Base-by-base conservation (phyloP, 768 basidiomycete genomes). In the Dictyophora rubrovolvata region DNA sequence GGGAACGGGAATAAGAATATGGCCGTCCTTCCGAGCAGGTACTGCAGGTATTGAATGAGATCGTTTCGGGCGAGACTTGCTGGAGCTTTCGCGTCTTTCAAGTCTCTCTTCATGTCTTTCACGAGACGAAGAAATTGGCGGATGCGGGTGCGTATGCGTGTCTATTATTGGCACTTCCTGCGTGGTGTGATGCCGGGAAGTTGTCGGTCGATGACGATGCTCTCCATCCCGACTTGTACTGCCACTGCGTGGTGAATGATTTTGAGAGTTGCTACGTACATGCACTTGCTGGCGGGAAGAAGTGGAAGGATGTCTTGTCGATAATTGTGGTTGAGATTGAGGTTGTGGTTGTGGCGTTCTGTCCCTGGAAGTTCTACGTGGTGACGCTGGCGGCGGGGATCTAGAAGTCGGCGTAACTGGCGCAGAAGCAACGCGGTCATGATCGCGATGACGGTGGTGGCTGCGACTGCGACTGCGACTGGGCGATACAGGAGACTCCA, bases 1-100 rank as follows among this genome's bases (percentile, higher is more conserved):
- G 14, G 57, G 57, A 49, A 59, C 57, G 9, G 57, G 57, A 37
- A 59, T 59, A 17, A 59, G 36, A 18, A 59, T 48, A 37, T 59
- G 57, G 22, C 46, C 14, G 16, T 20, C 22, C 21, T 47, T 47
- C 33, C 23, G 35, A 18, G 22, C n/a, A 2, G n/a, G 50, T 10
- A 17, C 9, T 28, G 14, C 42, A n/a, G 42, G 42, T 9, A 9
- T 42, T 42, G 42, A 42, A 42, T 42, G 42, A 12, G 42, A 42
- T 42, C 42, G 42, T 42, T 42, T 42, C 10, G 42, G 42, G n/a
- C 42, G 42, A n/a, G 42, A 42, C n/a, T n/a, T 42, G n/a, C 42
- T 42, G 14, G 42, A 42, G n/a, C n/a, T 42, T 42, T 42, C 42
- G 10, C 42, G 5, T 42, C 42, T 42, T 42, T 42, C 42, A 3